Conservation (phyloP, 2,329 filamentous ascomycete species). For the Xylaria sp. region DNA sequence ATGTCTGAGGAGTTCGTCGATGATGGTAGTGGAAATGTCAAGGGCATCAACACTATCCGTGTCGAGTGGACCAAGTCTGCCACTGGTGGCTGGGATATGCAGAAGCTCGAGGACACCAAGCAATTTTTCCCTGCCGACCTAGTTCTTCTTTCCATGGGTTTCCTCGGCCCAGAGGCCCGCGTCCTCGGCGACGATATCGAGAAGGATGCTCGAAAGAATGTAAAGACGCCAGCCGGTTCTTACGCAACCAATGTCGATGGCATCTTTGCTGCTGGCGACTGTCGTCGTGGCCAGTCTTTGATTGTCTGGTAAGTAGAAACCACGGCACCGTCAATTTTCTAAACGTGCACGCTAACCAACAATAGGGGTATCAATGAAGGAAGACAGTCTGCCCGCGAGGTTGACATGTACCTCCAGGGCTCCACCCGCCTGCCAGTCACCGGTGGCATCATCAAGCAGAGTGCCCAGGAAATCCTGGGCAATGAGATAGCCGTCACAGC, state of each 20-base stretch:
- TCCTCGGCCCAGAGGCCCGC: slow-evolving; percentile 91
- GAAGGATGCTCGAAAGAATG: slow-evolving; percentile 91
- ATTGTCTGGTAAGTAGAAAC: slow-evolving; percentile 83
- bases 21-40: slow-evolving; percentile 86
- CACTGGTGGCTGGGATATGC: slow-evolving; percentile 97
- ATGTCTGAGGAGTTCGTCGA: slow-evolving; percentile 98
- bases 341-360: slow-evolving; percentile 49
- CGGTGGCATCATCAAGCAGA: slow-evolving; percentile 89
- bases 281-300: slow-evolving; percentile 90
- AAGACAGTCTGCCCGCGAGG: slow-evolving; percentile 89
- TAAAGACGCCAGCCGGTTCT: slow-evolving; percentile 89
- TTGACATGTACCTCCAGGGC: slow-evolving; percentile 86
- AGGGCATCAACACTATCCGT: slow-evolving; percentile 94
- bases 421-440: slow-evolving; percentile 86
- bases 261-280: slow-evolving; percentile 94
- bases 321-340: background rate
- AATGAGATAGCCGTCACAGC: slow-evolving; percentile 28
- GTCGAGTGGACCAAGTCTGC: slow-evolving; percentile 95
- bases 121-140: slow-evolving; percentile 97
- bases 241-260: slow-evolving; percentile 90
- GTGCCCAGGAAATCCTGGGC: slow-evolving; percentile 71
- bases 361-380: slow-evolving; percentile 94
- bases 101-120: slow-evolving; percentile 91
- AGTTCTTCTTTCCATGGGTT: slow-evolving; percentile 95
- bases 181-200: slow-evolving; percentile 89